These are phyloP conservation scores for Plasmodium vivax DNA, from an alignment of 169 alveolate species.

Conservation along the genomic window DNA sequence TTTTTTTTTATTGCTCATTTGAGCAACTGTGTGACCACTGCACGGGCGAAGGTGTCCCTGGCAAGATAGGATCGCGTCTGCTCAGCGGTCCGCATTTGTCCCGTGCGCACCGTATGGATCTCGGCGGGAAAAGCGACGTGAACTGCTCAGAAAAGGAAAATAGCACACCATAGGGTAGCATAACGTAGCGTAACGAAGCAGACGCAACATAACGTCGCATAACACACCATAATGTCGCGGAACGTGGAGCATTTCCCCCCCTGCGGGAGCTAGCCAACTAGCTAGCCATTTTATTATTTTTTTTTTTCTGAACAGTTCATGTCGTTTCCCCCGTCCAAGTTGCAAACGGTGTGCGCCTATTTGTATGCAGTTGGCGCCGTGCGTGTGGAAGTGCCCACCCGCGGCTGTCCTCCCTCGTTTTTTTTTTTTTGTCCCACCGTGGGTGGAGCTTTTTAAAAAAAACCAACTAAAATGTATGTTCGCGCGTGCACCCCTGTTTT, in stretches of 20 bases:
- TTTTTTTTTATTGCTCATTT: background rate
- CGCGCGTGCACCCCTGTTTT: background rate
- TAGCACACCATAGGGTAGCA: no score
- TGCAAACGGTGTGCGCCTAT: background rate
- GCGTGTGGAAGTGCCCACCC: background rate
- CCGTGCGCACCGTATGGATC: background rate
- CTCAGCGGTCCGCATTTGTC: background rate
- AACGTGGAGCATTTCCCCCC: no score
- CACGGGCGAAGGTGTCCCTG: background rate
- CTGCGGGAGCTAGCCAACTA: no score
- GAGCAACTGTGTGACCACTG: background rate
- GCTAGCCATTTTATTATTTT: no score
- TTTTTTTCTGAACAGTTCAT: background rate
- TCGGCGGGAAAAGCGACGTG: background rate
- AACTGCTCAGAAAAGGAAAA: background rate
- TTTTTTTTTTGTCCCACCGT: background rate
- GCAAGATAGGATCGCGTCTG: background rate
- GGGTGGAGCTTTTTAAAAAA: background rate
- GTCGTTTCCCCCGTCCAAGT: background rate
- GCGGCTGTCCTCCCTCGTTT: background rate
- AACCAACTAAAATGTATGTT: background rate
- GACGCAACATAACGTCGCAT: background rate
- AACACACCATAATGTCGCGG: no score
- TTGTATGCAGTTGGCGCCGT: background rate
- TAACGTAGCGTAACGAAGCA: no score